Evolutionary conservation across 2,329 filamentous ascomycete species (phyloP).

Genomic region (Aspergillus eucalypticola): DNA sequence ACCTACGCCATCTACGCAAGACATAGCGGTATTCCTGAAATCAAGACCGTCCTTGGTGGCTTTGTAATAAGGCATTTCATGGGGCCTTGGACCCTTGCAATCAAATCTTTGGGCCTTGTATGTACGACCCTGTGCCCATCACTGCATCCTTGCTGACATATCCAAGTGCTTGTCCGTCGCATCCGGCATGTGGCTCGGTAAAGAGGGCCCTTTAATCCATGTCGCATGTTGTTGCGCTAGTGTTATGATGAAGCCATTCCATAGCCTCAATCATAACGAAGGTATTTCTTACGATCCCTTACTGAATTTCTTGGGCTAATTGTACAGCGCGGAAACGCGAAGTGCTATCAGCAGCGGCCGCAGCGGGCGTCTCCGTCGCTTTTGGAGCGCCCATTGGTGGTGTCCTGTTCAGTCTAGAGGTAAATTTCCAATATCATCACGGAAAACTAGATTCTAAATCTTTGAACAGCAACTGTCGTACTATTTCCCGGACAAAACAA

Average conservation of each 20-base stretch:
- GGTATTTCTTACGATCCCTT: conserved; percentile 50
- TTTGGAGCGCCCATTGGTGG: conserved; percentile 94
- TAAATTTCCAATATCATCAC: conserved; percentile 36
- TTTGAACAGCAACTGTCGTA: conserved; percentile 75
- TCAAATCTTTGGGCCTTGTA: conserved; percentile 86
- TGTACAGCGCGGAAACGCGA: conserved; percentile 81
- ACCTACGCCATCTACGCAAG: conserved; percentile 85
- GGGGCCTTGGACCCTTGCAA: conserved; percentile 81
- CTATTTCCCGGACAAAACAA: conserved; percentile 98
- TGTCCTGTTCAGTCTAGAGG: conserved; percentile 92
- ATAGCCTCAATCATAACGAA: conserved; percentile 81
- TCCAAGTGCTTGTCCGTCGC: conserved; percentile 82
- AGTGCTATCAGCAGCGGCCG: conserved; percentile 86
- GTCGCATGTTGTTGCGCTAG: conserved; percentile 97
- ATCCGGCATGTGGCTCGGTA: conserved; percentile 94
- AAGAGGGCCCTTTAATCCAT: conserved; percentile 93
- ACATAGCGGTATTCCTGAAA: conserved; percentile 95
- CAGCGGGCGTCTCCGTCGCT: conserved; percentile 88
- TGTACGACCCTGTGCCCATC: conserved; percentile 21
- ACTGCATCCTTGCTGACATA: conserved; percentile 26
- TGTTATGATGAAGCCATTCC: conserved; percentile 86
- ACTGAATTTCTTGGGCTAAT: conserved; percentile 13
- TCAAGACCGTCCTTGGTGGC: conserved; percentile 92
- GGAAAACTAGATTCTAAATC: background rate
- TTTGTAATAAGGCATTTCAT: conserved; percentile 89